Base-by-base conservation (phyloP, 2,329 filamentous ascomycete species). In the Harringtonia lauricola region DNA sequence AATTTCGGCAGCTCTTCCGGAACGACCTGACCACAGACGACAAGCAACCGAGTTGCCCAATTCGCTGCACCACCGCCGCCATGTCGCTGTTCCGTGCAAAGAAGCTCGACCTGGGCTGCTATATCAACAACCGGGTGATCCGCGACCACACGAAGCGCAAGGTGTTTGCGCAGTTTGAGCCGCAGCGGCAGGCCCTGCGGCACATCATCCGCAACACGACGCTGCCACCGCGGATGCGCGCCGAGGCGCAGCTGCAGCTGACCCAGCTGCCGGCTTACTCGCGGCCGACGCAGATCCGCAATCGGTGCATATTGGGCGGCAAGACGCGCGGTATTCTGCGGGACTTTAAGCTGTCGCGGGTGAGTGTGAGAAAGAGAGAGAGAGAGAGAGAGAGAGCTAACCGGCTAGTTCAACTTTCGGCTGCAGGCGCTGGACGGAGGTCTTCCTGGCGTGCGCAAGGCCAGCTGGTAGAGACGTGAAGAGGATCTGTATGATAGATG, bases 131-230 rank as follows among this genome's bases (percentile, higher is more conserved):
- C 61, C 82, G 83, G 53, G 76, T 86, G 53, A 83, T 98, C 60
- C 86, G 92, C 56, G 92, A 98, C 65, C 87, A 96, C 68, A 89
- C 88, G 44, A 98, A 96, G 77, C 84, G 92, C 57, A 90, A 94
- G 68, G 86, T 88, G 47, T 95, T 89, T 58, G 84, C 83, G 59
- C 73, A 87, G 60, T 71, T 83, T 59, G 92, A 98, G 69, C 79
- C 88, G 5, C 84, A 95, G 67, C 83, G 90, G 89, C 94, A 70
- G 50, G 63, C 85, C 15, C 79, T 92, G 34, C 82, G 85, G 56
- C 95, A 95, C 68, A 83, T 95, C 51, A 86, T 95, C 61, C 87
- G 86, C 63, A 98, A 98, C 65, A 92, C 87, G 28, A 83, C 81
- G 1, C 81, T 98, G 3, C 79, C 89, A 2, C 72, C 80, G 44